These are phyloP conservation scores for Stephanodiscus triporus DNA, from an alignment of 108 stramenopile genomes.

Conservation along the genomic window DNA sequence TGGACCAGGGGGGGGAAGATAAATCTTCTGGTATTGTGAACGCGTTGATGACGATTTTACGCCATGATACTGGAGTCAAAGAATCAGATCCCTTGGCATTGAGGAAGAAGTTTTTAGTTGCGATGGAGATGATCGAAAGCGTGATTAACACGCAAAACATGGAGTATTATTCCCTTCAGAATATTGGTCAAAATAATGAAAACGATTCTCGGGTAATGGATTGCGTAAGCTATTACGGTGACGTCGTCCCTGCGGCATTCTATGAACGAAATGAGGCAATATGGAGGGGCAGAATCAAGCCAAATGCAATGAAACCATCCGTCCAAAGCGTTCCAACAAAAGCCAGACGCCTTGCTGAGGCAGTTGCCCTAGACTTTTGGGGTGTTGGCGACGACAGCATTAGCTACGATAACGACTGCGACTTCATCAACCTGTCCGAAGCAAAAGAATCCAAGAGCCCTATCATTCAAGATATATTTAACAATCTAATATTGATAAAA, in stretches of 20 bases:
- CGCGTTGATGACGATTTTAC: slow-evolving; percentile 58
- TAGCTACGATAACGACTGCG: slow-evolving; percentile 17
- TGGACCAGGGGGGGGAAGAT: slow-evolving; percentile 21
- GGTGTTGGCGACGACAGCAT: slow-evolving; percentile 24
- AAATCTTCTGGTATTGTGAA: slow-evolving; percentile 21
- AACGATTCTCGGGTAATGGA: slow-evolving; percentile 8
- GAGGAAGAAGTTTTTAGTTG: slow-evolving; percentile 43
- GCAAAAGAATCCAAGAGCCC: slow-evolving; percentile 45
- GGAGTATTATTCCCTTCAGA: slow-evolving; percentile 43
- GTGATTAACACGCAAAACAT: slow-evolving; percentile 54
- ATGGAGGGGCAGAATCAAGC: slow-evolving; percentile 77
- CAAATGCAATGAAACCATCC: slow-evolving; percentile 40
- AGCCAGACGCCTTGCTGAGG: slow-evolving; percentile 51
- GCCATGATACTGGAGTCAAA: slow-evolving; percentile 72
- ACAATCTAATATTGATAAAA: slow-evolving; percentile 84
- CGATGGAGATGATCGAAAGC: slow-evolving; percentile 59
- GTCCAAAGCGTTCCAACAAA: slow-evolving; percentile 57
- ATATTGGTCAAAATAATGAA: slow-evolving; percentile 1
- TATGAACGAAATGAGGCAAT: slow-evolving; percentile 75
- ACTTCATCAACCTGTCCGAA: slow-evolving; percentile 23
- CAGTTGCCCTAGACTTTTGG: slow-evolving; percentile 73
- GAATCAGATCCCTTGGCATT: slow-evolving; percentile 43
- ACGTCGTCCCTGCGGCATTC: slow-evolving; percentile 61
- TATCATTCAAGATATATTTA: slow-evolving; percentile 78
- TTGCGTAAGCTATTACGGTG: slow-evolving; percentile 39